Base-by-base conservation (phyloP, 2,329 filamentous ascomycete species). In the Exophiala viscosa region DNA sequence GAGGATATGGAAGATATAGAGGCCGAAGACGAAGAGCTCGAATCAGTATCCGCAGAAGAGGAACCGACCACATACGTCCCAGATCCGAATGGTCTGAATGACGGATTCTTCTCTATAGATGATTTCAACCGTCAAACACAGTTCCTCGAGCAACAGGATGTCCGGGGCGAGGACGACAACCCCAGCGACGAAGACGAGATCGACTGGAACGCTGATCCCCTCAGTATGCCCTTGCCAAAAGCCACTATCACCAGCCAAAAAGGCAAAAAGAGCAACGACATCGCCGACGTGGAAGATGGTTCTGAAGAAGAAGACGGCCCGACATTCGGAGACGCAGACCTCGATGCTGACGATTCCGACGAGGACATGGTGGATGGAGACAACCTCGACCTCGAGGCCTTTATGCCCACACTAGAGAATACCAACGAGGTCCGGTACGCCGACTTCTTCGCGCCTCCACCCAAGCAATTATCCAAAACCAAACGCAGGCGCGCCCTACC, bases 71-170 rank as follows among this genome's bases (percentile, higher is more conserved):
- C 81, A 35, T 85, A 86, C 54, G 73, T 83, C 7, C 77, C 85
- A 62, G 90, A 97, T 65, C 84, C 84, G 3, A 79, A 93, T 65
- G 90, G 90, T 5, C 81, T 99, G 31, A 97, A 99, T 65, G 93
- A 99, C 66, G 92, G 90, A 4, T 99, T 99, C 74, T 99, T 99
- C 73, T 95, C 90, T 13, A 92, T 99, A 64, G 91, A 97, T 64
- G 85, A 95, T 54, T 99, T 99, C 80, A 99, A 99, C 76, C 89
- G 86, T 67, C 88, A 95, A 67, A 89, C 90, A 1, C 89, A 95
- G 64, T 87, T 86, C 66, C 84, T 96, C 44, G 93, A 99, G 70
- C 84, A 88, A 59, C 87, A 90, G 69, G 92, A 97, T 68, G 81
- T 82, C 23, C 79, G 81, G 58, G 88, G 92, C 60, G 82, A 83